These are phyloP conservation scores for Chaetomiaceae sp. DNA, from an alignment of 2,329 filamentous ascomycete genomes.

Conservation along the genomic window DNA sequence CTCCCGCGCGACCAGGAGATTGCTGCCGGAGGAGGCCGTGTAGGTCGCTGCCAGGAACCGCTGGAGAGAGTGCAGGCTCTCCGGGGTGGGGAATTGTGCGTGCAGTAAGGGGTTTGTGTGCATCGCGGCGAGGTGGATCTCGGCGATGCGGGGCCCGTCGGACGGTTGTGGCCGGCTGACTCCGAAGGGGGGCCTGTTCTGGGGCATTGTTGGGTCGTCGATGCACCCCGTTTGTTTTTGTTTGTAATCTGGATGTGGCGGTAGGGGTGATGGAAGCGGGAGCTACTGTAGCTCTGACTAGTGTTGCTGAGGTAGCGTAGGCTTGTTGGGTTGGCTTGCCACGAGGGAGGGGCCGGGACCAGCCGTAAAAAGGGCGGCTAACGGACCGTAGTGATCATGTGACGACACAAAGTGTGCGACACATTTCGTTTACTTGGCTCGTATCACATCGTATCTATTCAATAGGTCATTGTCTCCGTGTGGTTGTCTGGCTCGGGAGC, in stretches of 20 bases:
- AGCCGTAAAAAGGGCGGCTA: not conserved
- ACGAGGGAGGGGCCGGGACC: not conserved
- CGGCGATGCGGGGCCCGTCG: constrained; percentile 26
- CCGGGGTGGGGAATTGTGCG: constrained; percentile 36
- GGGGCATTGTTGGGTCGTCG: no score
- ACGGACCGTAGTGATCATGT: constrained; percentile 11
- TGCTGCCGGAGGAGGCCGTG: constrained; percentile 27
- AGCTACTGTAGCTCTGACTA: not conserved
- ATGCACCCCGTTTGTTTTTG: no score
- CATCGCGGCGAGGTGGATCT: constrained; percentile 38
- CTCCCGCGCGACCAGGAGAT: constrained; percentile 34
- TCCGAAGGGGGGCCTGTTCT: constrained; percentile 6
- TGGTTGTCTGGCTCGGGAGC: not conserved
- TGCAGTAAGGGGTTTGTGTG: constrained; percentile 36
- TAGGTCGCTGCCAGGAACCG: constrained; percentile 30
- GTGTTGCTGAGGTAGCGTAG: no score
- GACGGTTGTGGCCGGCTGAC: constrained; percentile 11
- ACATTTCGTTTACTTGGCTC: no score
- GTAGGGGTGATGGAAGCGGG: constrained; percentile 1
- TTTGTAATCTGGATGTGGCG: no score
- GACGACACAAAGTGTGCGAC: constrained; percentile 8
- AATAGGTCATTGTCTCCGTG: constrained; percentile 2
- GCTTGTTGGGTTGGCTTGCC: no score
- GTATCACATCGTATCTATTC: no score
- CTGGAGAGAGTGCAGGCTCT: constrained; percentile 29